Evolutionary conservation across 1,284 basidiomycete genomes (phyloP).

Genomic region (Tilletia walkeri): DNA sequence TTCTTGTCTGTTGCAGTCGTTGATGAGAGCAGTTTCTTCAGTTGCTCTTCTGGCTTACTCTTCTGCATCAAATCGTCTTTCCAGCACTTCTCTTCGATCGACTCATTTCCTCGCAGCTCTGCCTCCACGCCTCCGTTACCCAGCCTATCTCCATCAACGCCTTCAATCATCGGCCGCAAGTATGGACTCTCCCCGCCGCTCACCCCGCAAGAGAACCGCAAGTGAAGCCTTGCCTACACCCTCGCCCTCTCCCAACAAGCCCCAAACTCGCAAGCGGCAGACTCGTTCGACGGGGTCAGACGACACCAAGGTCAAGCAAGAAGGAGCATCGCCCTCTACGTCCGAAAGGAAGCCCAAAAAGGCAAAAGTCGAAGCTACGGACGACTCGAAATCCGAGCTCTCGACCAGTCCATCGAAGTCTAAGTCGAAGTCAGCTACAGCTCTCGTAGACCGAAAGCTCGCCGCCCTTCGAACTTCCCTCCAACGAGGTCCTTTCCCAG

Average conservation of each 20-base stretch:
- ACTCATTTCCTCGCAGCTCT: too few species aligned
- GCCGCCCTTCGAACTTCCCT: slow-evolving; percentile 33
- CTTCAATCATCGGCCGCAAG: not conserved
- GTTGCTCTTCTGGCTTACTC: too few species aligned
- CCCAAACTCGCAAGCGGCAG: not conserved
- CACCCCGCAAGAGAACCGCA: not conserved
- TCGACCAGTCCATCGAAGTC: slow-evolving; percentile 2
- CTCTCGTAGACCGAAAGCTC: slow-evolving; percentile 34
- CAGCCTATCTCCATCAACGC: too few species aligned
- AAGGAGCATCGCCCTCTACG: not conserved
- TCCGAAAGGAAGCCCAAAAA: slow-evolving; percentile 25
- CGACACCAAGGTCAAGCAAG: not conserved
- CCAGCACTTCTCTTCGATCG: too few species aligned
- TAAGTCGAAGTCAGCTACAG: not conserved
- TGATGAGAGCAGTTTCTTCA: too few species aligned
- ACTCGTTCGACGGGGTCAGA: not conserved
- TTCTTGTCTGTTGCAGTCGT: too few species aligned
- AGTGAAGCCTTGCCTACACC: not conserved
- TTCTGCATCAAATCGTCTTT: too few species aligned
- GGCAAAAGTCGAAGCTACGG: slow-evolving; percentile 17
- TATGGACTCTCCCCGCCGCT: not conserved
- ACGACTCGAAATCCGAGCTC: not conserved
- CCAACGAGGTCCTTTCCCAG: slow-evolving; percentile 36
- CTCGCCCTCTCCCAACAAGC: slow-evolving; percentile 9
- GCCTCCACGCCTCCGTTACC: too few species aligned